phyloP scores from a whole-genome alignment of 2,329 filamentous ascomycete species.

The Dactylellina cionopaga region DNA sequence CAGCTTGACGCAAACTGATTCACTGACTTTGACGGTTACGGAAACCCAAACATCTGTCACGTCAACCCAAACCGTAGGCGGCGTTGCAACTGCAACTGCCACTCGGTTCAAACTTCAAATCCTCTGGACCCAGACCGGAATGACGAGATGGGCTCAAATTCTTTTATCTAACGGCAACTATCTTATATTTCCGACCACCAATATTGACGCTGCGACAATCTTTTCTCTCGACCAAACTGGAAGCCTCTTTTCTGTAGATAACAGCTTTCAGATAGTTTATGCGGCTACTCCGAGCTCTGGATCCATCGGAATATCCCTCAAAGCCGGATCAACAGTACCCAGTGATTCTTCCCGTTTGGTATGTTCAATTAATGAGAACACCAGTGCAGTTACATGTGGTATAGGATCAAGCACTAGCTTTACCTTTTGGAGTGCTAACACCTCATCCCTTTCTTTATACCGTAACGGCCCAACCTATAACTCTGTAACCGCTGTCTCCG shows the following conservation, averaged over 20 bases:
- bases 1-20: not conserved
- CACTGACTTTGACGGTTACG: not conserved
- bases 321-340: not conserved
- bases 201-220: not conserved
- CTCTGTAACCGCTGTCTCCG: not conserved
- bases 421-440: not conserved
- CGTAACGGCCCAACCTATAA: not conserved
- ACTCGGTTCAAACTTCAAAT: conserved; percentile 7
- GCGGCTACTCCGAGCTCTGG: not conserved
- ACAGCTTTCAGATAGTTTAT: not conserved
- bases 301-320: not conserved
- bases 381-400: not conserved
- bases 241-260: not conserved
- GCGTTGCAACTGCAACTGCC: not conserved
- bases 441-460: not conserved
- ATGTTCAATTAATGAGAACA: not conserved
- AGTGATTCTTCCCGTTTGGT: not conserved
- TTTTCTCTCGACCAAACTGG: not conserved
- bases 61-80: conserved; percentile 8
- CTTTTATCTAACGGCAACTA: not conserved
- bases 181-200: not conserved
- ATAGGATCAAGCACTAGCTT: not conserved
- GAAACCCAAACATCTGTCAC: conserved; percentile 6
- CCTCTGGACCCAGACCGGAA: conserved; percentile 2
- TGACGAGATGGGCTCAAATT: not conserved